These are phyloP conservation scores for Physaria fendleri DNA, from an alignment of 345 rosid genomes.

Conservation along the genomic window DNA sequence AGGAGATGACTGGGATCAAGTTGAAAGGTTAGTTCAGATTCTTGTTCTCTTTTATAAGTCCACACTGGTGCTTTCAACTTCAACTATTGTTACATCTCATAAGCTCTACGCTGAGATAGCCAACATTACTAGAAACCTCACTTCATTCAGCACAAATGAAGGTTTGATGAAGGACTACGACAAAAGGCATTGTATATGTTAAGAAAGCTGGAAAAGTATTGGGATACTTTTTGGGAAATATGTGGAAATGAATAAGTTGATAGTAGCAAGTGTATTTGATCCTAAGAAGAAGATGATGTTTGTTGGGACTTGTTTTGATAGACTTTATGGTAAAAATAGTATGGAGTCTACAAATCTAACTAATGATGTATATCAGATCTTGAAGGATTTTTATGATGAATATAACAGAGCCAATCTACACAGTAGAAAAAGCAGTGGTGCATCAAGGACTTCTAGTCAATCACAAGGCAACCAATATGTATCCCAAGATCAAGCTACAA, in stretches of 20 bases:
- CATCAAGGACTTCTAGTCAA: no score
- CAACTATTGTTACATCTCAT: background rate
- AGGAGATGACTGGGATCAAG: background rate
- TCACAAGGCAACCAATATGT: background rate
- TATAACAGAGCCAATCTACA: background rate
- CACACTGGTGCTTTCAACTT: background rate
- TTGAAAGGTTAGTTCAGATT: background rate
- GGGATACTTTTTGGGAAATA: background rate
- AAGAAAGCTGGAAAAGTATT: background rate
- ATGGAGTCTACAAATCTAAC: background rate
- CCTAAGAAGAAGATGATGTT: background rate
- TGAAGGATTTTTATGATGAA: background rate
- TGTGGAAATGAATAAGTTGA: background rate
- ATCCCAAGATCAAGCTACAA: background rate
- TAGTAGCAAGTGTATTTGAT: background rate
- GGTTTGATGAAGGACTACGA: background rate
- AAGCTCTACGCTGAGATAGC: background rate
- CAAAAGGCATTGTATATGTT: background rate
- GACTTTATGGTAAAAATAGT: background rate
- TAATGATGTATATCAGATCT: background rate
- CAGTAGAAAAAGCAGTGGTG: background rate
- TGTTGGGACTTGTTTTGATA: background rate
- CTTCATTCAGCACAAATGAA: background rate
- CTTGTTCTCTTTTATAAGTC: background rate
- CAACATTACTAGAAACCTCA: background rate